Base-by-base conservation (phyloP, 2,329 filamentous ascomycete genomes). In the Penicillium sp. region DNA sequence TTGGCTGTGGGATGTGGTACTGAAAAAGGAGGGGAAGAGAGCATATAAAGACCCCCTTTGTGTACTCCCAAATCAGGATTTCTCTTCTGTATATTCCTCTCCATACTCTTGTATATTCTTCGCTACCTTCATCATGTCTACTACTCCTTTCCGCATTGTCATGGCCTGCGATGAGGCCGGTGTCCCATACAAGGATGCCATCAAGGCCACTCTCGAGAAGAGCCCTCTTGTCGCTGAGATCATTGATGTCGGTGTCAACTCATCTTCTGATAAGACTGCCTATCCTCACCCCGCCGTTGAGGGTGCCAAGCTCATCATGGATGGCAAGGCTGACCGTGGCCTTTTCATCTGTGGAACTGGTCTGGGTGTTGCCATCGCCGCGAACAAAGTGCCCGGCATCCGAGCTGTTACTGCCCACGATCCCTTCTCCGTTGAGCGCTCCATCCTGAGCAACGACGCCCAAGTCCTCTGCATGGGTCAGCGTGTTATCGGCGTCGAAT, bases 401-500 rank as follows among this genome's bases (percentile, higher is more conserved):
- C 81, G 90, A 25, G 91, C 91, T n/a, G 91, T 95, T 17, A 95
- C 90, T 5, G 91, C 91, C 1, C 91, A 96, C 72, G 91, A 95
- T 71, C 87, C 86, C 62, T 96, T 92, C 78, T 87, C 83, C 53
- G 89, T 95, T 6, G 90, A 95, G 80, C 78, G 90, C 47, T 86
- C 88, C 19, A 83, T 95, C 11, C 76, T 93, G 67, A 91, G 88
- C 77, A 95, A 95, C 73, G 87, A 95, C 71, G 89, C 90, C 3
- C 90, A 96, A 76, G 90, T 95, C 31, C 77, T 95, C 59, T 95
- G 91, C 71, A 87, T 95, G 80, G 90, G 90, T 0, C 88, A 95
- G 81, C 79, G 90, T 22, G 90, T 95, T 0, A 83, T 95, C 42
- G 90, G 91, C 0, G 72, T 94, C 45, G 91, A 95, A 77, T 75